Base-by-base conservation (phyloP, 345 rosid species). In the Hypericum androsaemum region DNA sequence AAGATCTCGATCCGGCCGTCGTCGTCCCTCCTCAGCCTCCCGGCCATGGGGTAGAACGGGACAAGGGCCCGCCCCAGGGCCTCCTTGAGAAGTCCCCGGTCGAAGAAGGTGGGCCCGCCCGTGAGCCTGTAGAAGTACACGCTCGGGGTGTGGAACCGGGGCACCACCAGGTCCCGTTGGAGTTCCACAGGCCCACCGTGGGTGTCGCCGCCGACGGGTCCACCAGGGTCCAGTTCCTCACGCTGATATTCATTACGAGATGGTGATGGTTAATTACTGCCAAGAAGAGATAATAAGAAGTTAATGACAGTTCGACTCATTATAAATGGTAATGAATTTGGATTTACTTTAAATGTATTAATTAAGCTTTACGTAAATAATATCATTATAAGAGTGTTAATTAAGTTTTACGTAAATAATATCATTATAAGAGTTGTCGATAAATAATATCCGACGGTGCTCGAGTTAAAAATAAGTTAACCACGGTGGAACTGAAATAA, bases 11-110 rank as follows among this genome's bases (percentile, higher is more conserved):
- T 81, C 49, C 96, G 84, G n/a, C 96, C 98, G 70, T 84, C 83
- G 6, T 89, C 65, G 40, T 95, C 81, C 40, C 85, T 73, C 9
- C 80, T 73, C 12, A 90, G 71, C 37, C 96, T 77, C 7, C 94
- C 98, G 0, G 95, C 96, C 98, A 90, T 90, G 10, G 98, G 98
- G 66, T 90, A 88, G 69, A 90, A 90, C 11, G 81, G 86, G 52
- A 87, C 81, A 6, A 90, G 74, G 6, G 86, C 89, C 80, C 75
- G 82, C 61, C 82, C 59, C 22, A 90, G 78, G 5, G 89, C 87
- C 14, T 66, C 80, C 72, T 82, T 84, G 58, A 90, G 66, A 37
- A 76, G 64, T 50, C 53, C 44, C 0, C 83, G 67, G 36, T 86
- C 84, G 43, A 89, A 89, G 78, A 82, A 89, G 60, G 79, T 72